Evolutionary conservation across 2,329 filamentous ascomycete genomes (phyloP), one percentile per base, ranked within the genome.

Genomic region (Fusarium staphyleae): DNA sequence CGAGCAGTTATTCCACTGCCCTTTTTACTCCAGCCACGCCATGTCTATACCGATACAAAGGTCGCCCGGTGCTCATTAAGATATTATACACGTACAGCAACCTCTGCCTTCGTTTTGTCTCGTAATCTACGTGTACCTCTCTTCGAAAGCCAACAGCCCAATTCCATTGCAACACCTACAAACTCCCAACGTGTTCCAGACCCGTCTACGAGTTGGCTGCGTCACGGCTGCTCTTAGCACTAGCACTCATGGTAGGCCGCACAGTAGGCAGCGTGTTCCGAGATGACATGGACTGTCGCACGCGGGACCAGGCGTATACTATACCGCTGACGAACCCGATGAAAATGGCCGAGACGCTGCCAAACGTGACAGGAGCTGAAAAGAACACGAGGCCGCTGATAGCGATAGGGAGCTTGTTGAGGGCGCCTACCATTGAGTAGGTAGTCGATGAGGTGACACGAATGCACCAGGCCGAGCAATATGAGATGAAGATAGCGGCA

Each of bases 401-500:
- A 48, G 95, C 95, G 66, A 99, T 93, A 34, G 95, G 95, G 26
- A 99, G 87, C 82, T 99, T 99, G 84, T 99, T 99, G 69, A 99
- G 82, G 14, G 93, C 91, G 58, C 95, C 95, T 50, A 98, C 95
- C 93, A 99, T 98, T 24, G 91, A 96, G 81, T 98, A 99, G 2
- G 95, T 99, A 8, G 95, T 99, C 14, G 93, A 97, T 0, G 93
- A 96, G 7, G 95, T 98, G 62, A 96, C 90, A 64, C 95, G 93
- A 61, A 99, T 96, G 72, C 95, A 98, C 95, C 95, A 99, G 30
- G 95, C 95, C 13, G 93, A 97, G 71, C 92, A 96, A 83, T 99
- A 99, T n/a, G 93, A 98, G 75, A 99, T 99, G 78, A 97, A 96
- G 70, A 98, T 93, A 43, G 93, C 90, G 29, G 87, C 93, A 47